phyloP scores from a whole-genome alignment of 345 rosid species.

The Linum usitatissimum region DNA sequence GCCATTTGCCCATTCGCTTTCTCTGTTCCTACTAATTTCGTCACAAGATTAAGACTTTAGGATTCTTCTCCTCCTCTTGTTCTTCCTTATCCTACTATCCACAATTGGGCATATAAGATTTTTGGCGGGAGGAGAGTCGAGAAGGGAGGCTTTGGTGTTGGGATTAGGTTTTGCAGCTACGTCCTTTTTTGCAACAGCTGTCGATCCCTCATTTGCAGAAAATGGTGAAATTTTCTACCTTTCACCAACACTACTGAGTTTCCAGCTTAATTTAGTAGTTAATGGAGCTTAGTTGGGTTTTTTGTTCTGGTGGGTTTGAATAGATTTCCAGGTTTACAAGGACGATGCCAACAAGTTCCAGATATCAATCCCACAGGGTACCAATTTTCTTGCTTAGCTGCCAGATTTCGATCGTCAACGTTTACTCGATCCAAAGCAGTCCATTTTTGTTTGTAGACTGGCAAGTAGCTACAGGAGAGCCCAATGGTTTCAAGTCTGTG shows the following conservation, averaged over 20 bases:
- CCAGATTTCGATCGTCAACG: not conserved
- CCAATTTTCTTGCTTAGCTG: conserved; percentile 1
- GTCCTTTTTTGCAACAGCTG: conserved; percentile 29
- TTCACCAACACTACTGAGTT: not conserved
- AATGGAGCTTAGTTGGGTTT: not conserved
- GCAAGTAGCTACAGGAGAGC: conserved; percentile 62
- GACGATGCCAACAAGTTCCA: conserved; percentile 77
- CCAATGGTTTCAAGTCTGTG: conserved; percentile 67
- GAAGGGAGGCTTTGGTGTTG: conserved; percentile 50
- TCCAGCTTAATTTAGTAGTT: not conserved
- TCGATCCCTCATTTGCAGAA: conserved; percentile 34
- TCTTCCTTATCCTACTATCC: not conserved
- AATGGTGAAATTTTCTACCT: conserved; percentile 10
- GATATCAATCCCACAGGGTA: conserved; percentile 74
- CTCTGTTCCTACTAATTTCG: not conserved
- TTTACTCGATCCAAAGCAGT: too few relatives aligned
- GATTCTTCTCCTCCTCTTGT: not conserved
- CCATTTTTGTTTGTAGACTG: conserved; percentile 40
- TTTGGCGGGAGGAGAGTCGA: conserved; percentile 5
- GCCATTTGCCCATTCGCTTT: not conserved
- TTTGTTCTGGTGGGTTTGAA: conserved; percentile 16
- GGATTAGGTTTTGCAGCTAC: conserved; percentile 36
- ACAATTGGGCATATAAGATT: conserved; percentile 10
- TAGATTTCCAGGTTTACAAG: conserved; percentile 41
- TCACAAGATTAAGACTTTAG: too few relatives aligned